Base-by-base conservation (phyloP, 129 eudicot genomes). In the Centrapalus pauciflorus region DNA sequence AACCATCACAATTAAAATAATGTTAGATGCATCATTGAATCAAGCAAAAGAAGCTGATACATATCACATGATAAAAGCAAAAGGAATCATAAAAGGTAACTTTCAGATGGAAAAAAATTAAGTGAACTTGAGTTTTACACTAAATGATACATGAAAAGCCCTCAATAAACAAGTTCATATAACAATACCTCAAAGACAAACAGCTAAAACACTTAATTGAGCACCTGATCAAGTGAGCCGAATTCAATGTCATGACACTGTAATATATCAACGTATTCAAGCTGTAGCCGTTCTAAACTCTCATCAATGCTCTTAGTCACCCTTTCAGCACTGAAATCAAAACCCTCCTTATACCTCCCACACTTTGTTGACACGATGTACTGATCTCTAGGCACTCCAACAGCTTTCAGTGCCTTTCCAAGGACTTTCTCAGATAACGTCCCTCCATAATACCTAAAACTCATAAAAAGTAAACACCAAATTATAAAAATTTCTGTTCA, bases 231-330 rank as follows among this genome's bases (percentile, higher is more conserved):
- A 69, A 93, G 93, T 11, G 96, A 86, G 62, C 86, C 90, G 50
- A 93, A 93, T 66, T 93, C 99, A 33, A 93, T 93, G 71, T 93
- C 99, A 69, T 93, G 99, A 64, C 99, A 93, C 4, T 89, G 96
- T 50, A 93, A 77, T 66, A 93, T 86, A 77, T 93, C 99, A 11
- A 93, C 88, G 73, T 93, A 93, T 46, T 89, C 96, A 67, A 86
- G 90, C 77, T 93, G 99, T 78, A 93, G 66, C 43, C 99, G 82
- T 49, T 80, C 93, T 61, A 93, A 69, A 76, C 99, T 93, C 82
- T 93, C 99, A 11, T 86, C 88, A 45, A 93, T 86, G 75, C 99
- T 89, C 57, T 60, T 86, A 4, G 88, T 89, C 61, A 93, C 96
- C 80, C 95, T 82, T 37, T 79, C 78, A 16, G 95, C 95, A 74